These are phyloP conservation scores for Diaporthe sp. DNA, from an alignment of 2,329 filamentous ascomycete genomes.

Conservation along the genomic window DNA sequence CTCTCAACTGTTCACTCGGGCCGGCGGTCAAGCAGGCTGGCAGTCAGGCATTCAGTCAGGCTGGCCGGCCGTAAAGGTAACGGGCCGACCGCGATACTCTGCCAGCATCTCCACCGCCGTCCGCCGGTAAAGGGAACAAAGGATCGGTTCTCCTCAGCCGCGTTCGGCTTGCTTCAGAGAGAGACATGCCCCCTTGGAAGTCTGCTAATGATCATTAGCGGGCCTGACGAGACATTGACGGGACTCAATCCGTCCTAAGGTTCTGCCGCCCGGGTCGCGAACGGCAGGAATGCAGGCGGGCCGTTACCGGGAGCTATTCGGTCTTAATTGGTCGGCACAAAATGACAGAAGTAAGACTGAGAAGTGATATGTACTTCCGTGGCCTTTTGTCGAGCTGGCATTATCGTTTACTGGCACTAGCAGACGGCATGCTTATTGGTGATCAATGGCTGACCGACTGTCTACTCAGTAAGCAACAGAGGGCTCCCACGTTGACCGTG, in stretches of 20 bases:
- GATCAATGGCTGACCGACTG: neutral
- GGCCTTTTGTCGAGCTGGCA: neutral
- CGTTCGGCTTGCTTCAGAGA: neutral
- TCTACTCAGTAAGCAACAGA: no score
- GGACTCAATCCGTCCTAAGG: neutral
- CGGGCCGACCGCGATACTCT: no score
- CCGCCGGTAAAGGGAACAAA: neutral
- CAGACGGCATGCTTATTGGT: neutral
- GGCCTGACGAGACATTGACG: neutral
- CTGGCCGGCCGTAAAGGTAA: neutral
- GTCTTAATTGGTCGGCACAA: neutral
- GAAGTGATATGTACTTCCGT: neutral
- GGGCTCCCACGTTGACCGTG: no score
- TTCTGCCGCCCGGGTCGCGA: neutral
- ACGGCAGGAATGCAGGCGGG: slow-evolving; percentile 22
- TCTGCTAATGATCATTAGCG: neutral
- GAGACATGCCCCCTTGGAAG: neutral
- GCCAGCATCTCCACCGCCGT: neutral
- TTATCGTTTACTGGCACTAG: neutral
- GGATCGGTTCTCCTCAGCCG: neutral
- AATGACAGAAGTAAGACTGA: neutral
- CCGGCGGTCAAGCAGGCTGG: no score
- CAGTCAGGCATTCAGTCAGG: neutral
- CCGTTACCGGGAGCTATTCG: neutral
- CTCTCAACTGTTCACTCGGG: no score